Conservation (phyloP, 805 yeast species). For the Saccharomycopsis sp. region DNA sequence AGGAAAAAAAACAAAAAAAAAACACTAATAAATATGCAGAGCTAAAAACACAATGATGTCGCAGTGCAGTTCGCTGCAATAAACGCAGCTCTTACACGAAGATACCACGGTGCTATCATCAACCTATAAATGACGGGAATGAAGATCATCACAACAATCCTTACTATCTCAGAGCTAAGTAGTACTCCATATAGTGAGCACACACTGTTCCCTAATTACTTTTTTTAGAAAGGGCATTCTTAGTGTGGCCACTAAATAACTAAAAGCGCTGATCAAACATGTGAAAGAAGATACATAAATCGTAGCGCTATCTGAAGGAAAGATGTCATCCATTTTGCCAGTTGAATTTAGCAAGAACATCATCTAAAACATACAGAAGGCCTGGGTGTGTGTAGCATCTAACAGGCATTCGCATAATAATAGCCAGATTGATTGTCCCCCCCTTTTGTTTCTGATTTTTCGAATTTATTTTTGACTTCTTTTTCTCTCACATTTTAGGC, state of each 20-base stretch:
- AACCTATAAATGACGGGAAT: background rate
- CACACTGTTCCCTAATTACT: background rate
- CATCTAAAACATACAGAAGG: background rate
- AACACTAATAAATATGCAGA: background rate
- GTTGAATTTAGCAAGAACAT: background rate
- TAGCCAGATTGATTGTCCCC: background rate
- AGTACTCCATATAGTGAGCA: background rate
- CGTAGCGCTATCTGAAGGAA: background rate
- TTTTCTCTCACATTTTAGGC: background rate
- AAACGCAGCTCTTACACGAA: background rate
- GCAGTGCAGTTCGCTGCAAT: background rate
- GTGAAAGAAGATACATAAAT: background rate
- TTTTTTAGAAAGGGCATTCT: background rate
- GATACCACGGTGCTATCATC: background rate
- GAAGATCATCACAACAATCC: background rate
- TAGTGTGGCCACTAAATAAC: background rate
- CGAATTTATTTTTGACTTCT: background rate
- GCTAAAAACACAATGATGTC: background rate
- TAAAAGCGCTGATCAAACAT: background rate
- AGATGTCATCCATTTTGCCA: conserved; percentile 1
- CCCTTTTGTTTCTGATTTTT: background rate
- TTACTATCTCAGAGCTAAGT: background rate
- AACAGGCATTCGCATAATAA: background rate
- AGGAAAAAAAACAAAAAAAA: background rate
- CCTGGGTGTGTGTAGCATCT: background rate